Conservation (phyloP, 2,329 filamentous ascomycete species). For the Pseudocercospora fuligena region DNA sequence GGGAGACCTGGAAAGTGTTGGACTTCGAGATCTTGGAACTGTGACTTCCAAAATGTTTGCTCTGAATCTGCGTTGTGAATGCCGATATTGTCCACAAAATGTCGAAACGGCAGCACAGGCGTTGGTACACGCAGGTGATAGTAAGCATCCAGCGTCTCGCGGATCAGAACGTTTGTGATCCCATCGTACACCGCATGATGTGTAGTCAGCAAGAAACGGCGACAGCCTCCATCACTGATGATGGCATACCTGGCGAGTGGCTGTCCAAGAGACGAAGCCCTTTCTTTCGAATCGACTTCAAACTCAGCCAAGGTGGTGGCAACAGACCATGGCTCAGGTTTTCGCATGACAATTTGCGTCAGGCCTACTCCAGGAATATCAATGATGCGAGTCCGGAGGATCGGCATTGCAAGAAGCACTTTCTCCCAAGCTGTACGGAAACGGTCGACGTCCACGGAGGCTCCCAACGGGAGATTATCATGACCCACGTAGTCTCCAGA, state of each 20-base stretch:
- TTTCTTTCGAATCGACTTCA: slow-evolving; percentile 21
- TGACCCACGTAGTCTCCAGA: slow-evolving; percentile 60
- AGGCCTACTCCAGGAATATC: slow-evolving; percentile 14
- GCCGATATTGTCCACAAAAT: slow-evolving; percentile 43
- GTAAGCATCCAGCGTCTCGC: slow-evolving; percentile 35
- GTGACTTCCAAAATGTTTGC: slow-evolving; percentile 42
- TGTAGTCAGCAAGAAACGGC: slow-evolving; percentile 23
- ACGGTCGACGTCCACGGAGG: slow-evolving; percentile 38
- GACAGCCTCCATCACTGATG: background rate
- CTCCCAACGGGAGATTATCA: slow-evolving; percentile 2
- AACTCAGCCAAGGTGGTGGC: slow-evolving; percentile 44
- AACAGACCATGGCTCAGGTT: slow-evolving; percentile 15
- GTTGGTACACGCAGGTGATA: background rate
- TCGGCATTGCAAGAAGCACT: slow-evolving; percentile 38
- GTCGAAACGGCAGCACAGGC: slow-evolving; percentile 25
- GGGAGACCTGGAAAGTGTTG: slow-evolving; percentile 43
- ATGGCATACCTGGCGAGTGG: slow-evolving; percentile 9
- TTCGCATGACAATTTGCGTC: slow-evolving; percentile 30
- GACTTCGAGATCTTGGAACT: slow-evolving; percentile 35
- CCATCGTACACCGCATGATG: slow-evolving; percentile 51
- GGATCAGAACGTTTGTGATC: slow-evolving; percentile 43
- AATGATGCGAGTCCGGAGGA: slow-evolving; percentile 45
- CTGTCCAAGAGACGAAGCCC: background rate
- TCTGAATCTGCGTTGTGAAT: slow-evolving; percentile 32
- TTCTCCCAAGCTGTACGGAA: slow-evolving; percentile 46